Evolutionary conservation across 257 asterid species (phyloP).

Genomic region (Solanum pinnatisectum): DNA sequence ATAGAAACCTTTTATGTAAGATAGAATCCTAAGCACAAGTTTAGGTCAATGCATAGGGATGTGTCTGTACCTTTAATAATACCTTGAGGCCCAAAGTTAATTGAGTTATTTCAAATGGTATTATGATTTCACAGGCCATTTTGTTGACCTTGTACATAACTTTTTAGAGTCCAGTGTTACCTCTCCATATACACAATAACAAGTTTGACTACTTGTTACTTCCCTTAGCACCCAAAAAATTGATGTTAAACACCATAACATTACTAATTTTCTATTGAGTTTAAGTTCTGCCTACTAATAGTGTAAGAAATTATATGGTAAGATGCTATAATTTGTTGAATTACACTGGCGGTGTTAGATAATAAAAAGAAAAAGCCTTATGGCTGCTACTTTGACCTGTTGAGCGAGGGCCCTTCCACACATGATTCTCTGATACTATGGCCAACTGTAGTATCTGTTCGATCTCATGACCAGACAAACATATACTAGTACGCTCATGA

Average conservation of each 20-base stretch:
- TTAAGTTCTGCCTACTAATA: neutral
- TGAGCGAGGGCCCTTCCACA: neutral
- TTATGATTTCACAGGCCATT: constrained; percentile 20
- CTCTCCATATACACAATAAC: constrained; percentile 2
- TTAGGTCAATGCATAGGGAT: constrained; percentile 25
- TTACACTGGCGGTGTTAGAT: neutral
- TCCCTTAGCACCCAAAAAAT: neutral
- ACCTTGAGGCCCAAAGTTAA: constrained; percentile 9
- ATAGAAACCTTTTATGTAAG: neutral
- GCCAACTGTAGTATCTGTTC: neutral
- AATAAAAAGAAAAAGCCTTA: neutral
- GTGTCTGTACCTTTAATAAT: constrained; percentile 9
- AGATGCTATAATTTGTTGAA: neutral
- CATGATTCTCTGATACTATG: neutral
- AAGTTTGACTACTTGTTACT: neutral
- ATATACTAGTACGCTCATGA: neutral
- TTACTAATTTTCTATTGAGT: neutral
- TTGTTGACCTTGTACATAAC: constrained; percentile 25
- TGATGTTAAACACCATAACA: neutral
- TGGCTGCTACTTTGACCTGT: neutral
- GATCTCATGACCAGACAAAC: neutral
- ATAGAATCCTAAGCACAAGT: neutral
- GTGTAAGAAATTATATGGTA: neutral
- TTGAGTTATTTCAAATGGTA: constrained; percentile 16
- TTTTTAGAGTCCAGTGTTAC: constrained; percentile 11